Conservation (phyloP, 371 early-diverging fungal genomes). For the Mucor racemosus region DNA sequence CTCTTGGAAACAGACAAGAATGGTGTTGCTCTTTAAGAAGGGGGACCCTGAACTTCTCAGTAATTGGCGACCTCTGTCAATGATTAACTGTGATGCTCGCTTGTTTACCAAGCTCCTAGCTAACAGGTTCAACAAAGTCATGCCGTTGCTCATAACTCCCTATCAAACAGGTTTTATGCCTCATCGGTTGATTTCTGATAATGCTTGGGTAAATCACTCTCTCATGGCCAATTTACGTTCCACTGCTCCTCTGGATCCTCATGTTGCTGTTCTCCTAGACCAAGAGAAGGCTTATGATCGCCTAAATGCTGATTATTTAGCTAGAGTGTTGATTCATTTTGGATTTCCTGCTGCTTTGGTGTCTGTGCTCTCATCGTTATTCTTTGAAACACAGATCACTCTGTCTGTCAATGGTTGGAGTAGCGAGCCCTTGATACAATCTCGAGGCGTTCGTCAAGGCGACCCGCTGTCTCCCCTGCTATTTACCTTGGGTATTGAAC, state of each 20-base stretch:
- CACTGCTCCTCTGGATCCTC: neutral
- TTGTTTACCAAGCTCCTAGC: conserved; percentile 28
- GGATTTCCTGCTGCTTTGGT: conserved; percentile 6
- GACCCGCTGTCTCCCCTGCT: conserved; percentile 25
- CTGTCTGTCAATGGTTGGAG: conserved; percentile 22
- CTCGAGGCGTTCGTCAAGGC: conserved; percentile 19
- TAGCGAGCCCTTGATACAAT: neutral
- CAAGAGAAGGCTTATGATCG: neutral
- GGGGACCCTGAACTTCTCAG: conserved; percentile 25
- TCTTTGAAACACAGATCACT: conserved; percentile 8
- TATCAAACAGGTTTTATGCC: conserved; percentile 22
- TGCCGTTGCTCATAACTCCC: neutral
- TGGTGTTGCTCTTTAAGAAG: conserved; percentile 41
- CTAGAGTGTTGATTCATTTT: neutral
- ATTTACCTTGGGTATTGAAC: conserved; percentile 23
- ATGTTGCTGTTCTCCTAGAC: conserved; percentile 6
- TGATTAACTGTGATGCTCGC: conserved; percentile 38
- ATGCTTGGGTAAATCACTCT: conserved; percentile 20
- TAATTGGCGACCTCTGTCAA: conserved; percentile 34
- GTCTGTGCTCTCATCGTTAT: neutral
- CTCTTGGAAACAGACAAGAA: conserved; percentile 25
- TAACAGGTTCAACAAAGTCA: conserved; percentile 6
- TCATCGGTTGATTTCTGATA: conserved; percentile 21
- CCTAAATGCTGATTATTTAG: conserved; percentile 27
- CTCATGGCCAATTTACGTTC: conserved; percentile 14